phyloP scores from a whole-genome alignment of 2,329 filamentous ascomycete species.

The Neofusicoccum cordaticola region DNA sequence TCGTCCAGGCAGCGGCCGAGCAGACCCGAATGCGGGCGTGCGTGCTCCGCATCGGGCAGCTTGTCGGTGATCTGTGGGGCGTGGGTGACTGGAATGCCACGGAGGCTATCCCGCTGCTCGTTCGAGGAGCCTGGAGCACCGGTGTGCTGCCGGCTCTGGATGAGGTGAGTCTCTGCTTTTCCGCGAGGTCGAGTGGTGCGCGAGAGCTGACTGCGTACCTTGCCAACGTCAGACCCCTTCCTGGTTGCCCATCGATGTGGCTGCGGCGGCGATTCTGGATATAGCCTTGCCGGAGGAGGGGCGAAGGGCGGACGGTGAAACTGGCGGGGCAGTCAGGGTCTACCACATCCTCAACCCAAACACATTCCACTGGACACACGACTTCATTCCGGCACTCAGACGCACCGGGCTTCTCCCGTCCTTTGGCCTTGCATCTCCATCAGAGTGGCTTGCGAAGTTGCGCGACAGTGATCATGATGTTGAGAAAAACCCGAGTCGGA shows the following conservation, averaged over 20 bases:
- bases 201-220: neutral
- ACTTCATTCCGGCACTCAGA: constrained; percentile 52
- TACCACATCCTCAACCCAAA: constrained; percentile 54
- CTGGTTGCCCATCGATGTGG: constrained; percentile 47
- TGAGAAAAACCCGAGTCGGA: constrained; percentile 27
- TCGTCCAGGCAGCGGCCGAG: constrained; percentile 30
- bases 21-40: constrained; percentile 25
- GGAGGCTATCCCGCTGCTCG: constrained; percentile 51
- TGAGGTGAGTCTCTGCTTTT: constrained; percentile 26
- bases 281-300: neutral
- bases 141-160: constrained; percentile 47
- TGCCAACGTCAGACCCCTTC: neutral
- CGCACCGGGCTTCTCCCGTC: constrained; percentile 33
- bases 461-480: constrained; percentile 24
- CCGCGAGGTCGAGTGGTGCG: neutral
- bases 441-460: constrained; percentile 27
- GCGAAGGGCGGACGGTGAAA: neutral
- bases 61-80: constrained; percentile 50
- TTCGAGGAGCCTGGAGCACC: constrained; percentile 46
- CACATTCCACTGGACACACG: constrained; percentile 51
- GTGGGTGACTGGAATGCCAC: constrained; percentile 46
- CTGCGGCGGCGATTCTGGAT: constrained; percentile 21
- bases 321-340: constrained; percentile 23
- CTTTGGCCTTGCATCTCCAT: constrained; percentile 24
- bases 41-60: constrained; percentile 45